A percentile compares a stretch with the other conserved stretches of the same genome.
phyloP scores from a whole-genome alignment of 805 yeast species.

The Candida stauntonica region DNA sequence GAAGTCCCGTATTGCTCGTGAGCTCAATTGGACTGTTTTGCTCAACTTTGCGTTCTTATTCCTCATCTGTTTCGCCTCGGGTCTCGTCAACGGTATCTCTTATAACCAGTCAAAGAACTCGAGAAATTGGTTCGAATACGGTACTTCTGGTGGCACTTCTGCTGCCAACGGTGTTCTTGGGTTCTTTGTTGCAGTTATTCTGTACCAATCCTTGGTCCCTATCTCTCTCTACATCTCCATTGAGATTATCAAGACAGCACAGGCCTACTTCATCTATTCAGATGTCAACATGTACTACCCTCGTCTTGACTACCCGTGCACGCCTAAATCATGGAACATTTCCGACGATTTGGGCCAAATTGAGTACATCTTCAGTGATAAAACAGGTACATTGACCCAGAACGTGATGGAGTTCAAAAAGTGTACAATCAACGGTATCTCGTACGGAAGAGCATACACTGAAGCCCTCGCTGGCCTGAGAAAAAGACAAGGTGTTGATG shows the following conservation, averaged over 20 bases:
- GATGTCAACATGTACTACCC: conserved; percentile 70
- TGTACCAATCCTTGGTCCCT: conserved; percentile 78
- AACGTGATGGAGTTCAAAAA: conserved; percentile 84
- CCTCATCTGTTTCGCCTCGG: conserved; percentile 63
- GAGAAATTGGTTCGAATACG: conserved; percentile 63
- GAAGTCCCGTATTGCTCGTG: conserved; percentile 67
- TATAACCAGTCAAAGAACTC: conserved; percentile 46
- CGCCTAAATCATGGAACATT: conserved; percentile 81
- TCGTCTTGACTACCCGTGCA: conserved; percentile 70
- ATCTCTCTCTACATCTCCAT: conserved; percentile 77
- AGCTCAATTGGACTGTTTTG: conserved; percentile 64
- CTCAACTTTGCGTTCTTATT: conserved; percentile 64
- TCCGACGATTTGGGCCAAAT: conserved; percentile 85
- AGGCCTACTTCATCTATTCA: conserved; percentile 74
- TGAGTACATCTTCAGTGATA: conserved; percentile 80
- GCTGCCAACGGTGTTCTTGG: conserved; percentile 65
- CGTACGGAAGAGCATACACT: conserved; percentile 78
- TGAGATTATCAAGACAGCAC: conserved; percentile 78
- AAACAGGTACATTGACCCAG: conserved; percentile 81
- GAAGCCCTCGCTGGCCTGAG: conserved; percentile 78
- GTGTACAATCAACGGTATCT: conserved; percentile 67
- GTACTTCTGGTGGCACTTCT: conserved; percentile 62
- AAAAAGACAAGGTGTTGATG: conserved; percentile 74
- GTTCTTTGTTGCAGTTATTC: conserved; percentile 70
- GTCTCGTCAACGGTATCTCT: conserved; percentile 64